phyloP scores from a whole-genome alignment of 164 flowering plant species.

The Piper betle region DNA sequence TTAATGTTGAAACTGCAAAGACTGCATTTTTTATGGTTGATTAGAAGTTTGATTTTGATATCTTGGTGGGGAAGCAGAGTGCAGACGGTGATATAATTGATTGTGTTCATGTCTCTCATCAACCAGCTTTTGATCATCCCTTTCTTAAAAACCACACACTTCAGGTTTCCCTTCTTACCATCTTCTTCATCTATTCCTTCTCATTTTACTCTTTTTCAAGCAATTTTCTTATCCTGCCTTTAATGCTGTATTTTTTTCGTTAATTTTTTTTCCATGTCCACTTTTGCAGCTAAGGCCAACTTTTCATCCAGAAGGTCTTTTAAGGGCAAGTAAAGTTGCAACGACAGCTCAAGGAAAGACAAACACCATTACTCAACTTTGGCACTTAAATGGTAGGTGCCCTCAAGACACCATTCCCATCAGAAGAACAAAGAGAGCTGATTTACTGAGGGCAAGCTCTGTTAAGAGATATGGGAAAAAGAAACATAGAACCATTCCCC shows the following conservation, averaged over 20 bases:
- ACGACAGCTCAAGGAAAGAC: slow-evolving; percentile 16
- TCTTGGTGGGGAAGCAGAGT: slow-evolving; percentile 39
- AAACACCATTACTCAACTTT: slow-evolving; percentile 47
- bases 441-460: slow-evolving; percentile 84
- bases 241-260: neutral
- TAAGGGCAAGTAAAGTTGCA: slow-evolving; percentile 44
- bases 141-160: slow-evolving; percentile 80
- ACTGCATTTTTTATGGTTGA: neutral
- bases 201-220: neutral
- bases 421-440: slow-evolving; percentile 73
- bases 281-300: slow-evolving; percentile 61
- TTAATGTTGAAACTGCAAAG: neutral
- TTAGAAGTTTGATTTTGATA: neutral
- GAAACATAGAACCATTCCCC: slow-evolving; percentile 55
- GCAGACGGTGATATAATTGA: slow-evolving; percentile 96
- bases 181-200: neutral
- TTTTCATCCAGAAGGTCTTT: slow-evolving; percentile 78
- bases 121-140: slow-evolving; percentile 96
- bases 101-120: slow-evolving; percentile 67
- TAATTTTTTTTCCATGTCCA: slow-evolving; percentile 5
- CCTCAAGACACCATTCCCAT: slow-evolving; percentile 79
- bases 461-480: slow-evolving; percentile 80
- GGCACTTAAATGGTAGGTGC: slow-evolving; percentile 81
- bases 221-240: neutral
- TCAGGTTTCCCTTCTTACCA: slow-evolving; percentile 34